These are phyloP conservation scores for Perilla frutescens DNA, from an alignment of 257 asterid species.

Conservation along the genomic window DNA sequence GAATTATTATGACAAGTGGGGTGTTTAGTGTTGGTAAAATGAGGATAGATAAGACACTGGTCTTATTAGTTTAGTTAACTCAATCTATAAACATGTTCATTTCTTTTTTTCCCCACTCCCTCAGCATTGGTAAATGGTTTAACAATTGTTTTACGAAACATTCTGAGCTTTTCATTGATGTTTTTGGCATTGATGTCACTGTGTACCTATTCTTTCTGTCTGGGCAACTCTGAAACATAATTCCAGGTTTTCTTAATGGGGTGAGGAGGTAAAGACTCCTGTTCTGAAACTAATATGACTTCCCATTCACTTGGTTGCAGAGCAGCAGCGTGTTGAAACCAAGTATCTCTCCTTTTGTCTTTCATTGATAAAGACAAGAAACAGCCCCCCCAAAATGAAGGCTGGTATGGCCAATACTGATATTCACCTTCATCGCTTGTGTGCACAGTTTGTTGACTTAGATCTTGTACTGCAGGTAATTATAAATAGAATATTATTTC, in stretches of 20 bases:
- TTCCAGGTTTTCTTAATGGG: not conserved
- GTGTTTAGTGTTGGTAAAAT: not conserved
- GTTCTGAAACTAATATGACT: slow-evolving; percentile 37
- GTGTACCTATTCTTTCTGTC: not conserved
- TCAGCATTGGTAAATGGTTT: not conserved
- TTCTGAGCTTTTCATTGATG: slow-evolving; percentile 8
- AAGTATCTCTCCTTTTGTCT: slow-evolving; percentile 70
- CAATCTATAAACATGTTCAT: not conserved
- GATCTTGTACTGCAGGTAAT: slow-evolving; percentile 67
- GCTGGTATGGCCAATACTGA: slow-evolving; percentile 46
- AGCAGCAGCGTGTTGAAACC: slow-evolving; percentile 88
- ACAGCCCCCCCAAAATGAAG: slow-evolving; percentile 43
- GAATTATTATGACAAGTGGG: slow-evolving; percentile 2
- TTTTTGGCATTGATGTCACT: not conserved
- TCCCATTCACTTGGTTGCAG: slow-evolving; percentile 58
- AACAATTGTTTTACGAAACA: slow-evolving; percentile 1
- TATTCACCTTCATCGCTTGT: slow-evolving; percentile 51
- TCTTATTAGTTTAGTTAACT: slow-evolving; percentile 13
- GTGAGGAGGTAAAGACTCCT: not conserved
- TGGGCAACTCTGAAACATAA: slow-evolving; percentile 7
- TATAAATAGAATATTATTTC: slow-evolving; percentile 22
- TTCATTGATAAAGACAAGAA: slow-evolving; percentile 73
- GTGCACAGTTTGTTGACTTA: slow-evolving; percentile 61
- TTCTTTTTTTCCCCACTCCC: not conserved
- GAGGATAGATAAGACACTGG: not conserved